Evolutionary conservation across 2,329 filamentous ascomycete species (phyloP).

Genomic region (Colletotrichum echinochloae): DNA sequence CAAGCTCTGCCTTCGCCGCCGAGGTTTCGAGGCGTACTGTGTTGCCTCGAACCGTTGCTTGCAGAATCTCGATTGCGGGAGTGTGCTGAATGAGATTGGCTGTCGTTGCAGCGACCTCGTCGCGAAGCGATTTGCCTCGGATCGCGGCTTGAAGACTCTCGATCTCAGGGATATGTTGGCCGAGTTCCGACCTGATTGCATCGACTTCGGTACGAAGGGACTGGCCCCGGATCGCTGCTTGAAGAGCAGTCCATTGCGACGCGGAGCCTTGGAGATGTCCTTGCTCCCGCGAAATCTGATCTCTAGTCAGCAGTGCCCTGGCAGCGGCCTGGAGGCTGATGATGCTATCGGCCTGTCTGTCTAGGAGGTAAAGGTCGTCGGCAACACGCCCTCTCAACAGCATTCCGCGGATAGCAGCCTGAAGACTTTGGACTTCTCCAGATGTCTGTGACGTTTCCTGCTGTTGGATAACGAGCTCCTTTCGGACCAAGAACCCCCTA

Average conservation of each 20-base stretch:
- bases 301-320: conserved; percentile 71
- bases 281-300: conserved; percentile 63
- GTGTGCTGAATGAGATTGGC: conserved; percentile 61
- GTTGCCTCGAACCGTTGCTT: conserved; percentile 61
- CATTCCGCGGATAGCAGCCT: conserved; percentile 76
- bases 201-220: conserved; percentile 59
- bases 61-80: conserved; percentile 49
- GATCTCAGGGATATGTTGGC: conserved; percentile 56
- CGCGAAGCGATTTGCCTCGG: conserved; percentile 63
- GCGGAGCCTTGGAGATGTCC: conserved; percentile 63
- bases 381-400: conserved; percentile 69
- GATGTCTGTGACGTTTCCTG: conserved; percentile 65
- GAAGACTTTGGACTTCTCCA: conserved; percentile 68
- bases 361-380: conserved; percentile 64
- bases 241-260: conserved; percentile 63
- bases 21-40: conserved; percentile 58
- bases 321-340: conserved; percentile 73
- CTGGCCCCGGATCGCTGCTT: conserved; percentile 61
- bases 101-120: conserved; percentile 57
- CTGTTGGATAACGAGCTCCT: conserved; percentile 66
- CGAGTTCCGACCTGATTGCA: conserved; percentile 61
- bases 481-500: conserved; percentile 74
- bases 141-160: conserved; percentile 62
- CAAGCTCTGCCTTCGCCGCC: conserved; percentile 61
- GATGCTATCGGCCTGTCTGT: conserved; percentile 62